Base-by-base conservation (phyloP, 495 filamentous ascomycete species). In the Podospora didyma region DNA sequence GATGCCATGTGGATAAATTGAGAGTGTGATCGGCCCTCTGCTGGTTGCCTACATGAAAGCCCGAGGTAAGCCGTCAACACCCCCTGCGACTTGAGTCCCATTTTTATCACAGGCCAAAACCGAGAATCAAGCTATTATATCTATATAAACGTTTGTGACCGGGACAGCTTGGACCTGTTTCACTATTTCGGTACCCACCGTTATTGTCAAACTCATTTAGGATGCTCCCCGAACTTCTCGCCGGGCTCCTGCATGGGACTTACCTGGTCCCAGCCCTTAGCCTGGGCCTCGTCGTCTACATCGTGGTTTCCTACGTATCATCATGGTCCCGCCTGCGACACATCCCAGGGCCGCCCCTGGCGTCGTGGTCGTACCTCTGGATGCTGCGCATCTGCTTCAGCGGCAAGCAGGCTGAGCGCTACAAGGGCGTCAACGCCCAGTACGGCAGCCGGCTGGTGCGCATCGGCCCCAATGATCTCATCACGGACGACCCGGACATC, bases 331-430 rank as follows among this genome's bases (percentile, higher is more conserved):
- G 64, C 9, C 70, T 85, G 1, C 66, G 68, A 19, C 59, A 71
- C 24, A 69, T 87, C 48, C 75, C 77, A 0, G 82, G 82, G 14
- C 84, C 83, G 0, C 70, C 73, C 41, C 66, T 77, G 45, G 75
- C 84, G 19, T 75, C 77, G 1, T 78, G 85, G 58, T 82, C 79
- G 7, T 73, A 77, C 22, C 59, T 80, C 19, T 87, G 84, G 82
- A 45, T 59, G 45, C 41, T 31, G 28, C 57, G 50, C 3, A 19
- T 47, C 45, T 11, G 19, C 16, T 10, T 22, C 7, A 47, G 45
- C 45, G 45, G 45, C 26, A 54, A 48, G 37, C 22, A 49, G 49
- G 20, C 19, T 17, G 22, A 46, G 22, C 12, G 2, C 12, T 54
- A 49, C 26, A 19, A 20, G 0, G 50, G 20, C 48, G 31, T 56